A percentile compares a stretch with the other conserved stretches of the same genome.
Conservation (phyloP, 2,329 filamentous ascomycete genomes). For the Polytolypa hystricis region DNA sequence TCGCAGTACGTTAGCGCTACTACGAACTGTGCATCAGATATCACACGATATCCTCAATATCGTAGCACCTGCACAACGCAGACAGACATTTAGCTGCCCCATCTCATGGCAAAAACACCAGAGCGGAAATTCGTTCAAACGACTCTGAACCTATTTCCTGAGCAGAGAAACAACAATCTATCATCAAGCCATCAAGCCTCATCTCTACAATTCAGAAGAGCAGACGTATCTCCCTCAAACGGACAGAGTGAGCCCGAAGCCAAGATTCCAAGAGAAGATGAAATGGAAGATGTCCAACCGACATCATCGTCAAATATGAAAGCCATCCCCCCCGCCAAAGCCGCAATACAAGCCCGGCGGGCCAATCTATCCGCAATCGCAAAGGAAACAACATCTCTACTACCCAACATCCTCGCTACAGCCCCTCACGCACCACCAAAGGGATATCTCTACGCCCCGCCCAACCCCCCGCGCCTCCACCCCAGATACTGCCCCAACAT, state of each 20-base stretch:
- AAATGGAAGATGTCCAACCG: conserved; percentile 11
- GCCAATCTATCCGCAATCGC: conserved; percentile 32
- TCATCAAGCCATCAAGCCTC: not conserved
- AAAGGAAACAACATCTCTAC: conserved; percentile 36
- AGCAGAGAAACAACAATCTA: conserved; percentile 5
- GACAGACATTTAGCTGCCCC: too few species aligned
- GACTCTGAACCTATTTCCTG: conserved; percentile 12
- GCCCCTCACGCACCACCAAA: conserved; percentile 31
- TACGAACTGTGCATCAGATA: too few species aligned
- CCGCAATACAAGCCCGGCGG: conserved; percentile 7
- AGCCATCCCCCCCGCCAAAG: not conserved
- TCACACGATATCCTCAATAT: too few species aligned
- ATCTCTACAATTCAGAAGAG: not conserved
- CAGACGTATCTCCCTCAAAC: not conserved
- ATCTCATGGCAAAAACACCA: conserved; percentile 7
- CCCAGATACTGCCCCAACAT: conserved; percentile 33
- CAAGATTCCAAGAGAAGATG: conserved; percentile 1
- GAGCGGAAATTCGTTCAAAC: conserved; percentile 12
- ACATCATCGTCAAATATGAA: conserved; percentile 4
- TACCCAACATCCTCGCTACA: conserved; percentile 38
- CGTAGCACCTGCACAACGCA: too few species aligned
- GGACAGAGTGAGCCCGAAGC: conserved; percentile 1
- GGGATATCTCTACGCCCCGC: conserved; percentile 30
- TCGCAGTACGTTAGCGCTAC: too few species aligned
- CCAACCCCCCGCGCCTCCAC: conserved; percentile 31